Base-by-base conservation (phyloP, 208 protist species). In the Leishmania aethiopica region DNA sequence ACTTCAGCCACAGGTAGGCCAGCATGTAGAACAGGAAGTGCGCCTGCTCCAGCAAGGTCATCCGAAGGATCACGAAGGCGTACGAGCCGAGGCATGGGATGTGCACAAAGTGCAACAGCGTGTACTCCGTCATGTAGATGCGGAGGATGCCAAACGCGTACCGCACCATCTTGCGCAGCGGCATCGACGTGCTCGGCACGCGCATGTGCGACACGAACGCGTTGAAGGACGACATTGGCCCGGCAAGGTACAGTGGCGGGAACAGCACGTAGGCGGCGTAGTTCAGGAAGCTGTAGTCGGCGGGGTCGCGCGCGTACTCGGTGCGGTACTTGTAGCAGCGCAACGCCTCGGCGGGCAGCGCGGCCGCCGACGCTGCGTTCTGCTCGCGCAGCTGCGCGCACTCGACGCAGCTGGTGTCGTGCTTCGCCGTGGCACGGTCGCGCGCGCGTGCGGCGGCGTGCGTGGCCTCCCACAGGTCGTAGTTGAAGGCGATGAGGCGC, bases 241-340 rank as follows among this genome's bases (percentile, higher is more conserved):
- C 97, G 2, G 89, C 94, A 64, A 98, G 86, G 78, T 97, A 99
- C 17, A 98, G 84, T 53, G 97, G 97, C 3, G 89, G 77, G 86
- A 98, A 98, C 66, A 96, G 89, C 32, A 97, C 78, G 74, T 98
- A 99, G 40, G 92, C 93, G 78, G 97, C 72, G 84, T 95, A 98
- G 73, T 92, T 79, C 5, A 93, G 17, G 5, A 98, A 72, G 78
- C 84, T 91, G 88, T 97, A 99, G 37, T 97, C 86, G 37, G 69
- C 45, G 19, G 64, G 25, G 40, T 87, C 73, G 47, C 89, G 84
- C 53, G 91, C 69, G 78, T 77, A 92, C 83, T 90, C 90, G 77
- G 86, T 91, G 85, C 84, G 91, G 80, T 86, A 89, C 82, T 85
- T 86, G 78, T 90, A 96, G 73, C 89, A 96, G 55, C 84, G 77